Evolutionary conservation across 768 basidiomycete species (phyloP).

Genomic region (Suillus cothurnatus): DNA sequence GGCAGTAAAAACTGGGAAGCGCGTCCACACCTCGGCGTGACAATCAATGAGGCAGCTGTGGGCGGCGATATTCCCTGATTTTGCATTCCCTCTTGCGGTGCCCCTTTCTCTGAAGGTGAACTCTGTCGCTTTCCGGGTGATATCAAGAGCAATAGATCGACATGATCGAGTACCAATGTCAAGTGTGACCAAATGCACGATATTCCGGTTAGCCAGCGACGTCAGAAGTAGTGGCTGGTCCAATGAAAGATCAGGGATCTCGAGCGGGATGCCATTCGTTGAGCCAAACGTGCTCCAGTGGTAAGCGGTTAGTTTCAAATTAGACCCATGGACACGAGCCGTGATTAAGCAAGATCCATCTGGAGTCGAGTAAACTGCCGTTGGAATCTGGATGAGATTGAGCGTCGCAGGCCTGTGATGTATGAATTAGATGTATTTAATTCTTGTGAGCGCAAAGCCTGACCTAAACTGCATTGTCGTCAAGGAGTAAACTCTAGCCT

Average conservation of each 20-base stretch:
- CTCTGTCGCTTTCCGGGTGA: constrained; percentile 57
- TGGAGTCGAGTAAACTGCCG: constrained; percentile 45
- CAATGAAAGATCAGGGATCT: constrained; percentile 29
- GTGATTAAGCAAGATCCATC: constrained; percentile 56
- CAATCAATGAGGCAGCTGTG: constrained; percentile 59
- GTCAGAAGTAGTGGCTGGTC: constrained; percentile 37
- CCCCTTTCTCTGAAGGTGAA: constrained; percentile 55
- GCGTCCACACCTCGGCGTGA: constrained; percentile 58
- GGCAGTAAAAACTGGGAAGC: constrained; percentile 59
- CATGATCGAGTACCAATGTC: constrained; percentile 35
- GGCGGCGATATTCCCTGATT: constrained; percentile 23
- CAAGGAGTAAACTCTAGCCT: constrained; percentile 53
- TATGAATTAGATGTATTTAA: not conserved
- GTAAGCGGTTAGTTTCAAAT: constrained; percentile 39
- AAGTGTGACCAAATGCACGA: constrained; percentile 46
- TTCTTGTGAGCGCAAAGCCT: constrained; percentile 5
- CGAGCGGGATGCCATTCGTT: constrained; percentile 42
- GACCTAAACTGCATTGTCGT: constrained; percentile 57
- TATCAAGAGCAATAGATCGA: constrained; percentile 48
- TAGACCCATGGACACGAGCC: constrained; percentile 24
- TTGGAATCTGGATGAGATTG: constrained; percentile 38
- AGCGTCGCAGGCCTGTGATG: constrained; percentile 46
- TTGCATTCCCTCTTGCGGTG: constrained; percentile 17
- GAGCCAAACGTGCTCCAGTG: constrained; percentile 64
- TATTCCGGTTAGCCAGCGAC: constrained; percentile 44